Evolutionary conservation across 371 early-diverging fungal genomes (phyloP).

Genomic region (Mucor piriformis): DNA sequence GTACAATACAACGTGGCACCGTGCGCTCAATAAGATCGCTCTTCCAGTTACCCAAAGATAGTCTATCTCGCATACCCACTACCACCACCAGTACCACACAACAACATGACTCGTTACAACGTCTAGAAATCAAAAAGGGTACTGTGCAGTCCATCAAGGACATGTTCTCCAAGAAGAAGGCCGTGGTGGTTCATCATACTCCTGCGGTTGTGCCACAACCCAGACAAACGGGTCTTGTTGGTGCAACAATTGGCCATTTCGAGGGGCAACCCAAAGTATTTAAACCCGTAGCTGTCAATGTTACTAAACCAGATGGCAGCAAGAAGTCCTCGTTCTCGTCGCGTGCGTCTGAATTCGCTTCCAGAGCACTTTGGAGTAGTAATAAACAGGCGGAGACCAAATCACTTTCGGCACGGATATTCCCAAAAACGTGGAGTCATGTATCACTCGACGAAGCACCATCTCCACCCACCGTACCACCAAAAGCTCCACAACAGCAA

Average conservation of each 20-base stretch:
- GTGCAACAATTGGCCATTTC: conserved; percentile 23
- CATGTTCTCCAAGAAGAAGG: conserved; percentile 27
- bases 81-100: background rate
- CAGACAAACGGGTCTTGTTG: conserved; percentile 11
- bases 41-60: conserved; percentile 35
- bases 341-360: conserved; percentile 25
- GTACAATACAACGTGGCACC: conserved; percentile 45
- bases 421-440: conserved; percentile 21
- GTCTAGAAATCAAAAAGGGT: conserved; percentile 38
- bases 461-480: too few species aligned
- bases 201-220: conserved; percentile 4
- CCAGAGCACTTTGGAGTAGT: conserved; percentile 24
- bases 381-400: conserved; percentile 19
- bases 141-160: conserved; percentile 42
- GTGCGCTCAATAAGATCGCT: conserved; percentile 49
- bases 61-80: background rate
- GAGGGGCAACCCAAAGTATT: too few species aligned
- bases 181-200: conserved; percentile 5
- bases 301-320: background rate
- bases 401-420: conserved; percentile 22
- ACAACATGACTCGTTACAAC: conserved; percentile 6
- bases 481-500: conserved; percentile 1
- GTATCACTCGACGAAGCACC: conserved; percentile 10
- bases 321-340: conserved; percentile 12
- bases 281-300: conserved; percentile 3